Percentiles rank a stretch among this genome's conserved stretches.
These are phyloP conservation scores for Alternaria consortialis DNA, from an alignment of 2,329 filamentous ascomycete species.

Conservation along the genomic window DNA sequence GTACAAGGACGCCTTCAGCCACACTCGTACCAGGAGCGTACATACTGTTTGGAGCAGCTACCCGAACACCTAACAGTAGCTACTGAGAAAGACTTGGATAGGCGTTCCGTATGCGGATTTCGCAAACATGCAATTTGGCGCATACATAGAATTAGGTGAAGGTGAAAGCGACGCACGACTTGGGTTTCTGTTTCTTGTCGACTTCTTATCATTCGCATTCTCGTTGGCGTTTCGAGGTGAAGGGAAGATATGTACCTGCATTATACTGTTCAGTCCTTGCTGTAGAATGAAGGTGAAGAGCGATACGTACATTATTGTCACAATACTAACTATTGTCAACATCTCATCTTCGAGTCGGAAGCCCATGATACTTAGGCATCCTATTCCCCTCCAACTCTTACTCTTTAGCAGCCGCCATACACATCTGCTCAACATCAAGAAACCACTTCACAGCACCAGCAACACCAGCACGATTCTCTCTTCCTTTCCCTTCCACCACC, in stretches of 20 bases:
- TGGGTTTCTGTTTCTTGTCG: not conserved
- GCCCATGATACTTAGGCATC: not conserved
- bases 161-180: not conserved
- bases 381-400: not conserved
- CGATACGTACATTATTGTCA: not conserved
- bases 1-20: not conserved
- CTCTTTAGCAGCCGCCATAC: not conserved
- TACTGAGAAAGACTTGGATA: not conserved
- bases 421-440: not conserved
- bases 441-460: not conserved
- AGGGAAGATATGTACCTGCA: not conserved
- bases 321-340: not conserved
- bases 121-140: no score
- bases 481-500: not conserved
- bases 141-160: not conserved
- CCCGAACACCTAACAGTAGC: no score
- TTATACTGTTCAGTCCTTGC: not conserved
- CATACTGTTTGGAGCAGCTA: not conserved
- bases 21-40: not conserved
- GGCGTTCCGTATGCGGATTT: not conserved
- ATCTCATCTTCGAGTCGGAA: not conserved
- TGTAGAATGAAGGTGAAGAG: not conserved
- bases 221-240: not conserved
- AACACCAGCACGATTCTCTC: not conserved
- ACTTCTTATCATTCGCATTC: not conserved